Evolutionary conservation across 1,284 basidiomycete genomes (phyloP).

Genomic region (Puccinia horiana): DNA sequence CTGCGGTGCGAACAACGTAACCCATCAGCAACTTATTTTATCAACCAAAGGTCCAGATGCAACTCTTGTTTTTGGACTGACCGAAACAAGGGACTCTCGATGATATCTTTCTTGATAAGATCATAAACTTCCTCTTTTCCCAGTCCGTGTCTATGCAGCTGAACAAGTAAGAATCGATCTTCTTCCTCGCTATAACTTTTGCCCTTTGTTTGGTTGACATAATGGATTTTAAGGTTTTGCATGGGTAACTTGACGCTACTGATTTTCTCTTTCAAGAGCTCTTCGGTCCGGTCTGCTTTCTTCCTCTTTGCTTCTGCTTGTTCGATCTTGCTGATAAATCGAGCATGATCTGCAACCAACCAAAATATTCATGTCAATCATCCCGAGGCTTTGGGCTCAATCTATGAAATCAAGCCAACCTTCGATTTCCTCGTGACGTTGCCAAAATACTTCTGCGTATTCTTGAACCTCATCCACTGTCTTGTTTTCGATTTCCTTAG

Average conservation of each 20-base stretch:
- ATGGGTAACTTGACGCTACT: conserved; percentile 79
- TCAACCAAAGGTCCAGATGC: background rate
- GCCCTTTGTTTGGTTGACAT: conserved; percentile 84
- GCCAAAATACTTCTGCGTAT: conserved; percentile 85
- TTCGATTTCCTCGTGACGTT: conserved; percentile 81
- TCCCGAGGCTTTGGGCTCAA: background rate
- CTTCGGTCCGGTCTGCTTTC: conserved; percentile 52
- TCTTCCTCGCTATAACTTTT: conserved; percentile 97
- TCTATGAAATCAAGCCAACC: conserved; percentile 62
- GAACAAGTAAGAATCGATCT: conserved; percentile 89
- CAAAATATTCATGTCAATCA: background rate
- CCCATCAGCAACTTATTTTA: background rate
- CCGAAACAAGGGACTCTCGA: conserved; percentile 91
- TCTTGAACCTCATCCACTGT: conserved; percentile 74
- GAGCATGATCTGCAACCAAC: conserved; percentile 41
- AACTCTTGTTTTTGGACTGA: conserved; percentile 1
- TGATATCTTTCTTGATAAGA: conserved; percentile 91
- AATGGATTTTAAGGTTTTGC: conserved; percentile 91
- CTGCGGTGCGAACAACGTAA: background rate
- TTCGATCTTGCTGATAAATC: conserved; percentile 71
- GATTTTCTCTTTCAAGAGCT: conserved; percentile 74
- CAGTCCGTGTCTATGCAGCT: conserved; percentile 88
- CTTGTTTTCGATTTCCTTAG: conserved; percentile 84
- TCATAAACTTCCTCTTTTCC: conserved; percentile 90
- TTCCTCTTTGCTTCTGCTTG: conserved; percentile 69